phyloP scores from a whole-genome alignment of 106 monocot species.

The Xerophyta viscosa region DNA sequence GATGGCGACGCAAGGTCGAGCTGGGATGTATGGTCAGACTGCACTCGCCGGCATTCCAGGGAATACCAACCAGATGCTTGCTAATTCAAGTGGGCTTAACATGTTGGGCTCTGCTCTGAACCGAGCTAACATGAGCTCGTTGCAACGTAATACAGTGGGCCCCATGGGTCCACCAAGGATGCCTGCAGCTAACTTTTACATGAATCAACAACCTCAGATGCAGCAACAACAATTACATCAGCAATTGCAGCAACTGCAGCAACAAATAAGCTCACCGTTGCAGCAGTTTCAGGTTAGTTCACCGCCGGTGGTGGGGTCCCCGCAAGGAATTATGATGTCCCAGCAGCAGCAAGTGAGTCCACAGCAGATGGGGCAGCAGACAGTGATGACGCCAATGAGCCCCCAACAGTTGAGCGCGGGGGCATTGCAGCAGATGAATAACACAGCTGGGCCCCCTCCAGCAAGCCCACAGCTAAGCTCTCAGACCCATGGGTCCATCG shows the following conservation, averaged over 20 bases:
- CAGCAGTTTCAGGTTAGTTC: slow-evolving; percentile 47
- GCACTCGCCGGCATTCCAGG: slow-evolving; percentile 40
- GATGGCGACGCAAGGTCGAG: slow-evolving; percentile 31
- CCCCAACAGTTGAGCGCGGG: slow-evolving; percentile 62
- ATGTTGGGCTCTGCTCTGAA: slow-evolving; percentile 63
- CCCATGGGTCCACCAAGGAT: slow-evolving; percentile 93
- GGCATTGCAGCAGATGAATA: slow-evolving; percentile 53
- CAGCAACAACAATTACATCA: slow-evolving; percentile 27
- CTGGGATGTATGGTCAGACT: slow-evolving; percentile 35
- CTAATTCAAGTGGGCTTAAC: slow-evolving; percentile 43
- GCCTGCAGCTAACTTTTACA: slow-evolving; percentile 45
- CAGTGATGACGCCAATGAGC: slow-evolving; percentile 52
- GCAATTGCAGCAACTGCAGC: slow-evolving; percentile 23
- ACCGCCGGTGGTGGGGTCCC: slow-evolving; percentile 33
- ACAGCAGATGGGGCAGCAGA: too few relatives aligned
- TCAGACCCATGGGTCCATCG: slow-evolving; percentile 81
- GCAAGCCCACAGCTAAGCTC: slow-evolving; percentile 90
- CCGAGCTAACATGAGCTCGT: slow-evolving; percentile 39
- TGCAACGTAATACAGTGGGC: slow-evolving; percentile 50
- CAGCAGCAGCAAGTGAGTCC: slow-evolving; percentile 55
- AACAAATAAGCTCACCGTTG: slow-evolving; percentile 51
- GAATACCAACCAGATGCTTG: slow-evolving; percentile 51
- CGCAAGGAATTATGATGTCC: slow-evolving; percentile 24
- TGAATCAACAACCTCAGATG: slow-evolving; percentile 45
- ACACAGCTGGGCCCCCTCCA: slow-evolving; percentile 32